These are phyloP conservation scores for Phytophthora megakarya DNA, from an alignment of 352 stramenopile genomes.

Conservation along the genomic window DNA sequence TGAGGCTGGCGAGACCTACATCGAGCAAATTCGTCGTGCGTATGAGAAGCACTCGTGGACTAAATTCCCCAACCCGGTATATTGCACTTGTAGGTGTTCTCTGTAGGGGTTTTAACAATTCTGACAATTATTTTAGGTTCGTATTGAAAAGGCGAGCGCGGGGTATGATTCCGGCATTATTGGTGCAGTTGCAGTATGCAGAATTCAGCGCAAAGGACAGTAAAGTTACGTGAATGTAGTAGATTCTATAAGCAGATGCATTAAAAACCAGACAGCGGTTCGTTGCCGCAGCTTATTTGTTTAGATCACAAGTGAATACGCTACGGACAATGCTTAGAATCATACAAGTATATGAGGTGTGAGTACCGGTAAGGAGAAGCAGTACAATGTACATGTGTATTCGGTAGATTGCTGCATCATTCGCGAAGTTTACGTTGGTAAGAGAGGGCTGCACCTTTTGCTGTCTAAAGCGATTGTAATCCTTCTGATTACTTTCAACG, in stretches of 20 bases:
- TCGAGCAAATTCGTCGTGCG: conserved; percentile 62
- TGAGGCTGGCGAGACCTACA: conserved; percentile 70
- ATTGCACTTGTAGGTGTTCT: not conserved
- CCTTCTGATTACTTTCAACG: no score
- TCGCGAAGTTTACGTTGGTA: no score
- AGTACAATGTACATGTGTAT: no score
- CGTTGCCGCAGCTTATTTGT: no score
- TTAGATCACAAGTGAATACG: no score
- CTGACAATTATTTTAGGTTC: conserved; percentile 40
- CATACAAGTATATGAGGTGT: no score
- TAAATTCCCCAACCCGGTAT: conserved; percentile 73
- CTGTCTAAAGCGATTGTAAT: no score
- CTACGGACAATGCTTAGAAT: no score
- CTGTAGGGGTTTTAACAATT: not conserved
- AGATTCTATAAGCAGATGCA: conserved; percentile 4
- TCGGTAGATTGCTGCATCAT: no score
- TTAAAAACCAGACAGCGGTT: no score
- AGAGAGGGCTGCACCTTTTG: no score
- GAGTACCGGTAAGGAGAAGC: no score
- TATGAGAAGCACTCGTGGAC: conserved; percentile 81
- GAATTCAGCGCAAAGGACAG: conserved; percentile 22
- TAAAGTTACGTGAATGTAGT: conserved; percentile 18
- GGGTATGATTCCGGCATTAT: conserved; percentile 89
- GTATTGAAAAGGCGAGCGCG: conserved; percentile 77
- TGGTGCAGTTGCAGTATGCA: conserved; percentile 62